Percentiles rank a stretch among this genome's conserved stretches.
Evolutionary conservation across 768 basidiomycete species (phyloP).

Genomic region (Tulasnella calospora): DNA sequence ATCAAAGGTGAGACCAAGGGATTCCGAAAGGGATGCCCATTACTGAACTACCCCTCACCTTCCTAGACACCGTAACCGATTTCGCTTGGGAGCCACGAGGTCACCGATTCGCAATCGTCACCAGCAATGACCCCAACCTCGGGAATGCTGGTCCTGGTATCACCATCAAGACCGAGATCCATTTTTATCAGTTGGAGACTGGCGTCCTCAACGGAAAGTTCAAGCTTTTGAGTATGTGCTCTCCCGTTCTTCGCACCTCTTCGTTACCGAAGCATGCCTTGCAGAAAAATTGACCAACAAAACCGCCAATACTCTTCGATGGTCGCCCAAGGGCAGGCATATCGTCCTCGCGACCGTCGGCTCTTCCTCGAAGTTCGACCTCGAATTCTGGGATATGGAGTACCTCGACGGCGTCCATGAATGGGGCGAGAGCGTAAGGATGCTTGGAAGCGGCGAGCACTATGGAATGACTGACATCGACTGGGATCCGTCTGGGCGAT

Average conservation of each 20-base stretch:
- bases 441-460: slow-evolving; percentile 76
- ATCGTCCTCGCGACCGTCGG: slow-evolving; percentile 95
- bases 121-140: slow-evolving; percentile 88
- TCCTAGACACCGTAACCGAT: slow-evolving; percentile 80
- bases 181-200: slow-evolving; percentile 92
- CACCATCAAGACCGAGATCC: slow-evolving; percentile 93
- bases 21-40: not conserved
- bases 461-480: slow-evolving; percentile 97
- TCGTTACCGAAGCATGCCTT: not conserved
- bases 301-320: slow-evolving; percentile 89
- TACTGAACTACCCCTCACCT: slow-evolving; percentile 23
- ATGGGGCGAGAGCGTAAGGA: slow-evolving; percentile 81
- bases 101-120: slow-evolving; percentile 91
- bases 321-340: slow-evolving; percentile 95
- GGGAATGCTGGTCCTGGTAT: slow-evolving; percentile 84
- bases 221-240: slow-evolving; percentile 64
- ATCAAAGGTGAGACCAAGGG: slow-evolving; percentile 65
- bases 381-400: slow-evolving; percentile 99
- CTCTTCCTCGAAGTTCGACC: slow-evolving; percentile 88
- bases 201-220: slow-evolving; percentile 80
- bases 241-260: not conserved
- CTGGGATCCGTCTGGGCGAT: slow-evolving; percentile 97
- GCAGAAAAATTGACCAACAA: slow-evolving; percentile 71
- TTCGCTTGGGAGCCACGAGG: slow-evolving; percentile 99
- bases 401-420: slow-evolving; percentile 58